Percentiles rank a stretch among this genome's conserved stretches.
Evolutionary conservation across 768 basidiomycete genomes (phyloP).

Genomic region (Porphyrellus cyaneotinctus): DNA sequence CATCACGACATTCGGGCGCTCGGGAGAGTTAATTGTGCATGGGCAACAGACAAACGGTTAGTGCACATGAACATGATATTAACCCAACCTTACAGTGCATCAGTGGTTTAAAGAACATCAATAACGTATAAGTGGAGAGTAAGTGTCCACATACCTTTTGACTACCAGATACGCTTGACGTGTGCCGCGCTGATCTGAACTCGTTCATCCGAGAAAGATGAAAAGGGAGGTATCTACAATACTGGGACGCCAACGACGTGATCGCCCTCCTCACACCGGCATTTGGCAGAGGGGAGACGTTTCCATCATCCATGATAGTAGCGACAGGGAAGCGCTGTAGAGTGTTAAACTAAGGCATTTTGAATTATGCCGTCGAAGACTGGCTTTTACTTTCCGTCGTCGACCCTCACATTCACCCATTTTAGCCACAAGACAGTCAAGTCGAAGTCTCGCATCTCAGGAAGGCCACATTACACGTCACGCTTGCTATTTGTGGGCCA

Average conservation of each 20-base stretch:
- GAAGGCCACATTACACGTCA: constrained; percentile 46
- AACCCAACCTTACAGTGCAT: not conserved
- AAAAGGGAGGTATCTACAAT: constrained; percentile 41
- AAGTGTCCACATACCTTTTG: constrained; percentile 10
- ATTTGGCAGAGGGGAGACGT: constrained; percentile 56
- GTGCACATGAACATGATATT: constrained; percentile 9
- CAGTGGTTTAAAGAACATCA: constrained; percentile 55
- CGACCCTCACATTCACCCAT: no score
- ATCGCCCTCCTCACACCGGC: constrained; percentile 42
- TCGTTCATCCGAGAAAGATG: constrained; percentile 49
- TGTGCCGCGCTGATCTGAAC: constrained; percentile 43
- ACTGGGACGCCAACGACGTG: constrained; percentile 57
- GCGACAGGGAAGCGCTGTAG: constrained; percentile 38
- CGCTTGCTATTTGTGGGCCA: constrained; percentile 58
- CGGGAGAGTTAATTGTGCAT: constrained; percentile 54
- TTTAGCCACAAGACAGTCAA: no score
- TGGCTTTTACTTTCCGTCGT: constrained; percentile 52
- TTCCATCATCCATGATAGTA: constrained; percentile 42
- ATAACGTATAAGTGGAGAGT: constrained; percentile 43
- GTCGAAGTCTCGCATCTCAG: constrained; percentile 42
- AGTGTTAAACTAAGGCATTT: constrained; percentile 48
- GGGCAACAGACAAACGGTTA: constrained; percentile 59
- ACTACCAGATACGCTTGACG: not conserved
- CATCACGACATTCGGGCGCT: constrained; percentile 53
- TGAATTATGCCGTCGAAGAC: constrained; percentile 60